Evolutionary conservation across 1,139 yeast genomes (phyloP).

Genomic region (Wickerhamomyces sp.): DNA sequence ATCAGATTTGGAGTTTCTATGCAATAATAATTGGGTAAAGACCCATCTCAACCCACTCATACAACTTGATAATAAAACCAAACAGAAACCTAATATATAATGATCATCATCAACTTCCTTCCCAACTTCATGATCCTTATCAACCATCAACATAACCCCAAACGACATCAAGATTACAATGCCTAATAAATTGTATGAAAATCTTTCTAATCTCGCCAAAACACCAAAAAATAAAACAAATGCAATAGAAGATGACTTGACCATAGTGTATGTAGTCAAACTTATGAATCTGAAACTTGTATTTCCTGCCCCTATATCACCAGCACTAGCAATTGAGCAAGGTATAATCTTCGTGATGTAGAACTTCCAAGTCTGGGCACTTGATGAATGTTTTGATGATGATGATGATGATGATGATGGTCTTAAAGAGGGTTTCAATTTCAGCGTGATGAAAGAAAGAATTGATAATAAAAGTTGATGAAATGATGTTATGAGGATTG

Average conservation of each 20-base stretch:
- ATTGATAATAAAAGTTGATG: conserved; percentile 73
- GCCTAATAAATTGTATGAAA: conserved; percentile 57
- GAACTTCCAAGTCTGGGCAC: conserved; percentile 23
- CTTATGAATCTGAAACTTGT: conserved; percentile 75
- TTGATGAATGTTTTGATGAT: neutral
- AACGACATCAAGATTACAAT: conserved; percentile 74
- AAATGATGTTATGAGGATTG: conserved; percentile 74
- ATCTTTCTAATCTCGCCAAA: conserved; percentile 67
- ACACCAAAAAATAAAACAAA: conserved; percentile 88
- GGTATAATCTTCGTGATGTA: conserved; percentile 63
- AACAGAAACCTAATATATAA: conserved; percentile 52
- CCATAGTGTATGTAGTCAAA: conserved; percentile 85
- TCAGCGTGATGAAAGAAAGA: conserved; percentile 41
- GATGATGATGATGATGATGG: conserved; percentile 1
- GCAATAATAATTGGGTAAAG: conserved; percentile 75
- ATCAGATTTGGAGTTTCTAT: conserved; percentile 42
- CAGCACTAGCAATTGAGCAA: conserved; percentile 83
- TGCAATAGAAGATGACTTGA: conserved; percentile 78
- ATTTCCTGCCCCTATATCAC: conserved; percentile 92
- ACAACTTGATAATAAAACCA: conserved; percentile 74
- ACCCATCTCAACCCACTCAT: conserved; percentile 95
- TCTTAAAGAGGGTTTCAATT: conserved; percentile 43
- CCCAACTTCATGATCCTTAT: conserved; percentile 25
- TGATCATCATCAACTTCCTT: conserved; percentile 18
- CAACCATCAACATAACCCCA: conserved; percentile 88